Evolutionary conservation across 1,284 basidiomycete genomes (phyloP), one percentile per base, ranked within the genome.

Genomic region (Leccinum subrobustum): DNA sequence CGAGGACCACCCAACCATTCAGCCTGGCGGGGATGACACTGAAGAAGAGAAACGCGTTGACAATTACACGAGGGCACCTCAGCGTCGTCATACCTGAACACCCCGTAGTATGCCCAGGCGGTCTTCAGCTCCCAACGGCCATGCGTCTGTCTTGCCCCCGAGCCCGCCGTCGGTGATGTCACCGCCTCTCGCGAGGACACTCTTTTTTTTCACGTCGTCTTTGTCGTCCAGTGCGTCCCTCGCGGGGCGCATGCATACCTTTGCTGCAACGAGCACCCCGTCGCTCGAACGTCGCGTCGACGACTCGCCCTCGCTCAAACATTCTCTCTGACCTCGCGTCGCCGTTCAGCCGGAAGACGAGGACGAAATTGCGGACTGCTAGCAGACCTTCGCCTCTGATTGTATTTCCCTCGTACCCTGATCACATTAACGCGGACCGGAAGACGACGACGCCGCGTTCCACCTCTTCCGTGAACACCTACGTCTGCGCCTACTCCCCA

Each of bases 91-190:
- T 33, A 63, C 67, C 4, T 59, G 61, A 51, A 57, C 68, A 7
- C 23, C 51, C 3, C 47, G 27, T 16, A 33, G 52, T 54, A 1
- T 20, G 5, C 61, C 60, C 16, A 63, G 55, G 39, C 59, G 52
- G 6, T 62, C 52, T 44, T 72, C 66, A 3, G 47, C 48, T 50
- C 42, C 67, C 7, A 64, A 73, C 31, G 51, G 35, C 0, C 70
- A 73, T 18, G 62, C 58, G 3, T 69, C 63, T 1, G 55, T 75
- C 25, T 54, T 73, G 11, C 74, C 74, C 5, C 63, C 60, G 16
- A 69, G 69, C 50, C 73, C 74, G 5, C 65, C 72, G 3, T 65
- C 59, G 11, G 42, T 75, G 37, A 75, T 64, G 73, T 74, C 73
- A 4, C 63, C 69, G 1, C 72, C 70, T 8, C 73, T 74, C 23